Conservation (phyloP, 345 rosid species). For the Euphorbia pulcherrima region DNA sequence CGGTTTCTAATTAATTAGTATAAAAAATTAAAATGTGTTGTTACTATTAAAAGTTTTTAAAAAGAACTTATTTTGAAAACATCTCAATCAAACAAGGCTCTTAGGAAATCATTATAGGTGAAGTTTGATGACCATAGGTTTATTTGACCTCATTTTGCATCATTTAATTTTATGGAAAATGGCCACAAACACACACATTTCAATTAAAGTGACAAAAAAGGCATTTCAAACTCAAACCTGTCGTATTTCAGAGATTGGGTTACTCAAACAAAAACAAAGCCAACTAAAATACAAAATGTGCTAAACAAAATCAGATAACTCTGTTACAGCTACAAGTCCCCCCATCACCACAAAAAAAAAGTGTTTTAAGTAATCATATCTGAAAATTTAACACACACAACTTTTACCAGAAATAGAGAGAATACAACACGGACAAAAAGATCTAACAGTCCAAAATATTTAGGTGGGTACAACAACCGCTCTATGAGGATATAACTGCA, state of each 20-base stretch:
- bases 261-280: conserved; percentile 2
- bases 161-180: not conserved
- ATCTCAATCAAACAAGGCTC: no score
- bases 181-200: not conserved
- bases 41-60: no score
- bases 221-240: not conserved
- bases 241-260: not conserved
- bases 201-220: not conserved
- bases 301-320: conserved; percentile 9
- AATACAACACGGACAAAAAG: conserved; percentile 23
- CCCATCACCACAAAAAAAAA: not conserved
- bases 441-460: conserved; percentile 3
- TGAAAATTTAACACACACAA: conserved; percentile 16
- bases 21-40: no score
- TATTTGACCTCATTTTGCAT: no score
- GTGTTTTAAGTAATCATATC: not conserved
- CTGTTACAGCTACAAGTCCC: conserved; percentile 12
- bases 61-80: no score
- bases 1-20: no score
- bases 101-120: no score
- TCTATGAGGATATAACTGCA: conserved; percentile 35
- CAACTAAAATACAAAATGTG: conserved; percentile 7
- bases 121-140: no score
- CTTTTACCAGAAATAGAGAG: conserved; percentile 19
- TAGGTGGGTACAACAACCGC: conserved; percentile 56